phyloP scores from a whole-genome alignment of 1,284 basidiomycete genomes.

The Ganoderma multipileum region DNA sequence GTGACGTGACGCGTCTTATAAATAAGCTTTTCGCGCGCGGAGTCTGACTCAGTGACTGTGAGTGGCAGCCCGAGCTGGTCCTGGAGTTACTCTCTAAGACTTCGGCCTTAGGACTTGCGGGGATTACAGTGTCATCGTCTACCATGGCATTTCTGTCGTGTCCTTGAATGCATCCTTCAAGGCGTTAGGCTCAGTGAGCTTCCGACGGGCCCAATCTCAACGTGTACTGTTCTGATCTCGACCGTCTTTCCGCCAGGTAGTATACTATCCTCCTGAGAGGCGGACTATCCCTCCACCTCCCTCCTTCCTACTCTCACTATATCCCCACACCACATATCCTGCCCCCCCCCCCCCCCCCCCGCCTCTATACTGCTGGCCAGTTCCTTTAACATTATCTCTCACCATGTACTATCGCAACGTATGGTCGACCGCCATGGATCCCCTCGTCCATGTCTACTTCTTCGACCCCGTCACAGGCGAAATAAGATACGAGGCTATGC shows the following conservation, averaged over 20 bases:
- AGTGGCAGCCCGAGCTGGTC: too few relatives aligned
- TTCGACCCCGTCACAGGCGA: background rate
- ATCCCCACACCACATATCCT: background rate
- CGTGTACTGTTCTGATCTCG: background rate
- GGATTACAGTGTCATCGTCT: too few relatives aligned
- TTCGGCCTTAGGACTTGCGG: too few relatives aligned
- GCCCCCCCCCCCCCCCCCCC: too few relatives aligned
- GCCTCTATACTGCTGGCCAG: background rate
- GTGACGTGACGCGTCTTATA: background rate
- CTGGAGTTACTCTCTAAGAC: too few relatives aligned
- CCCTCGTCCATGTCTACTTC: slow-evolving; percentile 3
- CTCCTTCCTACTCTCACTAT: too few relatives aligned
- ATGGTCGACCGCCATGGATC: background rate
- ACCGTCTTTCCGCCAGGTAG: background rate
- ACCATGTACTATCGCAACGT: background rate
- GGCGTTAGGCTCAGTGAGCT: too few relatives aligned
- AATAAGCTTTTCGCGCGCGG: too few relatives aligned
- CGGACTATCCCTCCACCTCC: background rate
- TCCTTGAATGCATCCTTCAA: too few relatives aligned
- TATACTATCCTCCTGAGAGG: background rate
- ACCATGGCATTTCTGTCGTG: too few relatives aligned
- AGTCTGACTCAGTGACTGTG: too few relatives aligned
- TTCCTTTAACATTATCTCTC: background rate
- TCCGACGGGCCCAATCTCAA: background rate
- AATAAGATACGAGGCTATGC: slow-evolving; percentile 1